phyloP scores from a whole-genome alignment of 345 rosid genomes.

The Excoecaria agallocha region DNA sequence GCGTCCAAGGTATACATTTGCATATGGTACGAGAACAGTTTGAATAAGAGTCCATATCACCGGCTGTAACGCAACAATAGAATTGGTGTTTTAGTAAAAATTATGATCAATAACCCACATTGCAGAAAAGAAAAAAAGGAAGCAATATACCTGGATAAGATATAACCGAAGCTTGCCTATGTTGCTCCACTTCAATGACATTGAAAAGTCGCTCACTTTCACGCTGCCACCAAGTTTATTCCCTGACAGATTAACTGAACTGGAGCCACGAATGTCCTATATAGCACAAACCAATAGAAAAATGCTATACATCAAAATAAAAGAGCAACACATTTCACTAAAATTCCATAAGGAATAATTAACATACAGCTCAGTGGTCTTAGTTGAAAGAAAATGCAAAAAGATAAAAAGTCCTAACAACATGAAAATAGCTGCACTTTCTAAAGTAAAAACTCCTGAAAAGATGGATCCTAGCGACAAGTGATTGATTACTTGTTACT shows the following conservation, averaged over 20 bases:
- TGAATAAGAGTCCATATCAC: slow-evolving; percentile 81
- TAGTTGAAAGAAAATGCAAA: not conserved
- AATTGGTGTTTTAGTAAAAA: not conserved
- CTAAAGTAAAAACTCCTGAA: too few relatives aligned
- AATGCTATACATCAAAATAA: slow-evolving; percentile 9
- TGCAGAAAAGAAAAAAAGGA: not conserved
- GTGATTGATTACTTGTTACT: not conserved
- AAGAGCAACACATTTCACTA: not conserved
- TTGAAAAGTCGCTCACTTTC: slow-evolving; percentile 61
- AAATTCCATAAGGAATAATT: too few relatives aligned
- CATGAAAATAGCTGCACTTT: too few relatives aligned
- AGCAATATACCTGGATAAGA: slow-evolving; percentile 66
- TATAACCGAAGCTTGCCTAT: slow-evolving; percentile 74
- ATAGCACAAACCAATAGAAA: not conserved
- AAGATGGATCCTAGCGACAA: too few relatives aligned
- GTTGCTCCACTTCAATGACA: slow-evolving; percentile 87
- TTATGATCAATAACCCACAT: not conserved
- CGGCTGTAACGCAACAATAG: slow-evolving; percentile 51
- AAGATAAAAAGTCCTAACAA: too few relatives aligned
- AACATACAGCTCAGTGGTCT: not conserved
- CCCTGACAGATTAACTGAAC: slow-evolving; percentile 60
- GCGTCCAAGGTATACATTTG: slow-evolving; percentile 61
- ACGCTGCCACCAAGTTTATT: slow-evolving; percentile 85
- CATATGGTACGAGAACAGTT: slow-evolving; percentile 79
- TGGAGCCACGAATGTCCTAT: slow-evolving; percentile 70